Conservation (phyloP, 768 basidiomycete genomes). For the Termitomyces sp. region DNA sequence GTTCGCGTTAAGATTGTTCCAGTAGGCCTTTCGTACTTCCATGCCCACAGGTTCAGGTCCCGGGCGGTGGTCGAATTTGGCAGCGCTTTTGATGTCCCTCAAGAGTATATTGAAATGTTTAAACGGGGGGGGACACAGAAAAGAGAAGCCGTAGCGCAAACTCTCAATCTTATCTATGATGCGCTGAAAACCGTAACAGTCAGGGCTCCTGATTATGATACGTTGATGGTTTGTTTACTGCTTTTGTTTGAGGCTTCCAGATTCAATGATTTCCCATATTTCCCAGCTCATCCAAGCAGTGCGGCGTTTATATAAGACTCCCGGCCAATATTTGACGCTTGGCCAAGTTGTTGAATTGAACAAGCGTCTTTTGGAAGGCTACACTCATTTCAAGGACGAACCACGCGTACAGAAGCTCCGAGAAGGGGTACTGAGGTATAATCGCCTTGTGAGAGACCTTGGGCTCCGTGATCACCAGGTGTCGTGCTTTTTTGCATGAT, state of each 20-base stretch:
- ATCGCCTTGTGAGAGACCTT: slow-evolving; percentile 79
- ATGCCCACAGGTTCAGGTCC: slow-evolving; percentile 85
- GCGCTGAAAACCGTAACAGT: slow-evolving; percentile 94
- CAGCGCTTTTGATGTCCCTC: slow-evolving; percentile 84
- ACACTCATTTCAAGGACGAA: slow-evolving; percentile 88
- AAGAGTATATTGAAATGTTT: slow-evolving; percentile 84
- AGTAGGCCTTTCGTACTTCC: slow-evolving; percentile 72
- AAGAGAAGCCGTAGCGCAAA: slow-evolving; percentile 82
- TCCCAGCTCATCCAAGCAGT: slow-evolving; percentile 90
- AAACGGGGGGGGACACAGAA: slow-evolving; percentile 84
- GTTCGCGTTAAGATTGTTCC: slow-evolving; percentile 90
- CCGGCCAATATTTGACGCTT: slow-evolving; percentile 88
- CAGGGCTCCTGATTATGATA: slow-evolving; percentile 94
- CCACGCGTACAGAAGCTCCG: slow-evolving; percentile 81
- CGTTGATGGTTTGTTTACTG: slow-evolving; percentile 72
- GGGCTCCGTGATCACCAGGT: slow-evolving; percentile 94
- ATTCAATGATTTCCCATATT: slow-evolving; percentile 4
- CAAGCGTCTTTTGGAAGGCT: slow-evolving; percentile 88
- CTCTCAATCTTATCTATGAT: slow-evolving; percentile 89
- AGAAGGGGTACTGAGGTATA: slow-evolving; percentile 81
- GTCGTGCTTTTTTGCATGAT: background rate
- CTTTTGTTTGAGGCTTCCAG: background rate
- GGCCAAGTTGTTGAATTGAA: slow-evolving; percentile 96
- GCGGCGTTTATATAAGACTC: slow-evolving; percentile 88
- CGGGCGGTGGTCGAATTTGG: slow-evolving; percentile 98